Base-by-base conservation (phyloP, 75 land plant genomes). In the Adiantum capillusveneris region DNA sequence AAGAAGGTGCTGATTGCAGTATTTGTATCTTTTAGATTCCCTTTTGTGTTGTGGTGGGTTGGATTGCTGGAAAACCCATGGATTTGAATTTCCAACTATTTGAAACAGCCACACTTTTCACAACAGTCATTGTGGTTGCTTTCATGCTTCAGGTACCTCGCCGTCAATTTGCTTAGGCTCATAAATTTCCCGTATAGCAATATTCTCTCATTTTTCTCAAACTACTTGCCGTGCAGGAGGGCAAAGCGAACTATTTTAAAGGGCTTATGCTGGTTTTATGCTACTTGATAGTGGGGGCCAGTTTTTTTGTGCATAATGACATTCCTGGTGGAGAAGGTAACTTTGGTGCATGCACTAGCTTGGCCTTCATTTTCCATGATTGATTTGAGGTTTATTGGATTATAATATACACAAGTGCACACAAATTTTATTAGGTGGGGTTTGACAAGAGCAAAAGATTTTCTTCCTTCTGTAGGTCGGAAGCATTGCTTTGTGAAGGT, bases 81-180 rank as follows among this genome's bases (percentile, higher is more conserved):
- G 96, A 94, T 64, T 60, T 94, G 39, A 83, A 94, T 59, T 94
- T 94, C 60, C 91, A 90, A 24, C 83, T 94, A 1, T 94, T 89
- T 75, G 96, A 94, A 70, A 94, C 98, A 22, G 96, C 98, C 37
- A 77, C 96, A 19, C 82, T 94, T 5, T 90, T 94, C 58, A 86
- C 86, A 17, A 94, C 98, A 14, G 98, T 94, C 0, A 62, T 94
- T 22, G 98, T 94, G 14, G 98, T 94, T 11, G 96, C 96, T 28
- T 90, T 94, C 63, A 81, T 94, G 91, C 75, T 94, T 31, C 98
- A 94, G 98, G 96, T 89, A 25, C n/a, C 56, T 44, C 78, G 48
- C 5, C 18, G 37, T 20, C 31, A 12, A 14, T 29, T 17, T 13
- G 20, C n/a, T 7, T 2, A 57, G n/a, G 59, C 14, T 57, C 2